These are phyloP conservation scores for Gossypium bickii DNA, from an alignment of 345 rosid genomes.

Conservation along the genomic window DNA sequence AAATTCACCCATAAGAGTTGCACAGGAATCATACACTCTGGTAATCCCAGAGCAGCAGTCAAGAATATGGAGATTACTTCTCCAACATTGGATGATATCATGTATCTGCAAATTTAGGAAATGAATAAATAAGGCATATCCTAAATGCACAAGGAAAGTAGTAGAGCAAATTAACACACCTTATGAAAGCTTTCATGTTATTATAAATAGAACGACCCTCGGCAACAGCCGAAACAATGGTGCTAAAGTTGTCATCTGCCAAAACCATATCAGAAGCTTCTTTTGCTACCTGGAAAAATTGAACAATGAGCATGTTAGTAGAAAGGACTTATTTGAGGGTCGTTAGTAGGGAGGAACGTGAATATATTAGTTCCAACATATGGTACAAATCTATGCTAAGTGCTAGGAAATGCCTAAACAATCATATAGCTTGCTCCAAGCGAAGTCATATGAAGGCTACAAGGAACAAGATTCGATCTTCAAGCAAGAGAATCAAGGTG, in stretches of 20 bases:
- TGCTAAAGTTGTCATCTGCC: conserved; percentile 87
- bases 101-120: conserved; percentile 51
- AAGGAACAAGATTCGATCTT: background rate
- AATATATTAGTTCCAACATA: background rate
- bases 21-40: conserved; percentile 89
- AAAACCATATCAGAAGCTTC: conserved; percentile 96
- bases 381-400: conserved; percentile 4
- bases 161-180: conserved; percentile 32
- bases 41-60: conserved; percentile 82
- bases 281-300: conserved; percentile 68
- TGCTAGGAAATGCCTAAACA: background rate
- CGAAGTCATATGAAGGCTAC: background rate
- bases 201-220: conserved; percentile 90
- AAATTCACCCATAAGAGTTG: conserved; percentile 97
- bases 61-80: conserved; percentile 93
- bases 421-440: background rate
- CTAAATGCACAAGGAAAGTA: conserved; percentile 9
- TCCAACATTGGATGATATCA: conserved; percentile 96
- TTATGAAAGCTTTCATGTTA: conserved; percentile 94
- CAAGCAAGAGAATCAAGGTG: background rate
- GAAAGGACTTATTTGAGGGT: background rate
- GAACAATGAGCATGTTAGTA: background rate
- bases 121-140: background rate
- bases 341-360: background rate
- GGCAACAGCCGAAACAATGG: conserved; percentile 75